Base-by-base conservation (phyloP, 352 stramenopile genomes). In the Pythium pyrilobum region DNA sequence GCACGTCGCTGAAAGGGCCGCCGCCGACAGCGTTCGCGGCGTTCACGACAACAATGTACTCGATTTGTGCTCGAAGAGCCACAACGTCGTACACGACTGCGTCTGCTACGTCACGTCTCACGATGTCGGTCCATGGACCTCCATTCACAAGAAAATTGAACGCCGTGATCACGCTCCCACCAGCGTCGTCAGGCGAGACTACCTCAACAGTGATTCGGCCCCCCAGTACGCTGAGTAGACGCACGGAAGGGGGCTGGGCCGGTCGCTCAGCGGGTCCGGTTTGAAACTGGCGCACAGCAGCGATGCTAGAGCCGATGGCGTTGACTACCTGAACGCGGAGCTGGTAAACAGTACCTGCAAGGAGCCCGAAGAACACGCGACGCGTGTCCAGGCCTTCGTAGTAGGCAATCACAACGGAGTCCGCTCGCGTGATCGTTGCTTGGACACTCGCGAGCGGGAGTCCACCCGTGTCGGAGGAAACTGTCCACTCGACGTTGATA, bases 111-210 rank as follows among this genome's bases (percentile, higher is more conserved):
- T 25, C 9, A 11, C 45, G 48, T 20, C 25, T 16, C 13, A 40
- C 3, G n/a, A 43, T 21, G 12, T 45, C 12, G 27, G 33, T 32
- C 7, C 9, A 31, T 1, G 12, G 20, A 11, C 32, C 27, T 25
- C 42, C 58, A 37, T 81, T 61, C 0, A 72, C 37, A 20, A 66
- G 72, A 39, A 84, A 71, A 0, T 24, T 32, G 23, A 72, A 83
- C 0, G 37, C 28, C 3, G 47, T 44, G 24, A 87, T 52, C 0
- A 38, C 20, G 13, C 37, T 66, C 15, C 76, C 76, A 9, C 76
- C 76, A 46, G 69, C 70, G 27, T 87, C 67, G 0, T 47, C 25
- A 16, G 76, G 76, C 1, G 66, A n/a, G 27, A 40, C 28, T 1
- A 78, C 24, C n/a, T 62, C 36, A 16, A 84, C 37, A 5, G 42